Conservation (phyloP, 331 rosid species). For the Phaseolus coccineus region DNA sequence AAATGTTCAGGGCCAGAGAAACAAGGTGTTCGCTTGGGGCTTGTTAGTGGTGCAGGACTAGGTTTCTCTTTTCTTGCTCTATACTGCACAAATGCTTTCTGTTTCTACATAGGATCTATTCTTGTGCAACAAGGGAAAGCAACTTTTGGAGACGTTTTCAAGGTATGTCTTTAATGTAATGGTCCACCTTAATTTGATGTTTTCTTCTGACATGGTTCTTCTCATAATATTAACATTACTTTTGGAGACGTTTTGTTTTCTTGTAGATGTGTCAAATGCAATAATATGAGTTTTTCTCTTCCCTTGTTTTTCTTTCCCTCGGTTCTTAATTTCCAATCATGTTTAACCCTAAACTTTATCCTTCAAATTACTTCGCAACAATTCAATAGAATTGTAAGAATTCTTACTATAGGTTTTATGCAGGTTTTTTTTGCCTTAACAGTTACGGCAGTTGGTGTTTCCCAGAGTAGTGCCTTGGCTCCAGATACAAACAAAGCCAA, state of each 20-base stretch:
- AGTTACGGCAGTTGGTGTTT: constrained; percentile 59
- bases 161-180: constrained; percentile 59
- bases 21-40: constrained; percentile 71
- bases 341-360: too few relatives aligned
- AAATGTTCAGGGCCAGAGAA: constrained; percentile 72
- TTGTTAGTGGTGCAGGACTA: constrained; percentile 72
- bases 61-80: constrained; percentile 68
- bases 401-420: not conserved
- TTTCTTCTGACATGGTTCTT: constrained; percentile 6
- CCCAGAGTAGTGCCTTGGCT: constrained; percentile 76
- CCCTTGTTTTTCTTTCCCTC: too few relatives aligned
- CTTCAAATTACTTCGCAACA: too few relatives aligned
- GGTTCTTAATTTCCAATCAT: too few relatives aligned
- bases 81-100: constrained; percentile 68
- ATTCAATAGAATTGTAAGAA: too few relatives aligned
- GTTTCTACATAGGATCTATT: constrained; percentile 74
- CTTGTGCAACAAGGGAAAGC: constrained; percentile 67
- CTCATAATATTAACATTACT: too few relatives aligned
- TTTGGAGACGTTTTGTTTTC: too few relatives aligned
- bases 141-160: constrained; percentile 73
- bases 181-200: not conserved
- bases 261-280: too few relatives aligned
- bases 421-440: constrained; percentile 86
- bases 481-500: constrained; percentile 84
- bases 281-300: too few relatives aligned